phyloP scores from a whole-genome alignment of 83 land plant species.

The Isoetes engelmannii region DNA sequence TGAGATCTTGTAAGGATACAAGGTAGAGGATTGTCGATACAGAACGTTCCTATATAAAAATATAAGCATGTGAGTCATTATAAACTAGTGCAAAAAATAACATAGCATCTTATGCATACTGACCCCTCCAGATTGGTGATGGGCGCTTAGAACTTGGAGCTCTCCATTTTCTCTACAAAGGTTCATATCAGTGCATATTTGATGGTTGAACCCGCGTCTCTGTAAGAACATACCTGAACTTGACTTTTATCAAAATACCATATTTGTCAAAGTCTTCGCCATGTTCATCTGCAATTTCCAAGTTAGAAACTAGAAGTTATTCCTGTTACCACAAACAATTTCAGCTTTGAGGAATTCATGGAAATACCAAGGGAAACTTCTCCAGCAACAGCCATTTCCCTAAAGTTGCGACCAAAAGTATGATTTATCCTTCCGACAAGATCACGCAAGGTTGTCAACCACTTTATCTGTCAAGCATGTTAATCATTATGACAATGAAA shows the following conservation, averaged over 20 bases:
- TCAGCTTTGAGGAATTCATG: background rate
- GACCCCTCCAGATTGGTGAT: conserved; percentile 99
- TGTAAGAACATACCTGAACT: conserved; percentile 68
- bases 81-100: conserved; percentile 1
- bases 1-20: conserved; percentile 94
- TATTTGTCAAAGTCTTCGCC: conserved; percentile 68
- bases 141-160: conserved; percentile 93
- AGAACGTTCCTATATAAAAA: conserved; percentile 71
- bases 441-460: conserved; percentile 78
- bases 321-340: background rate
- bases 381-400: conserved; percentile 99
- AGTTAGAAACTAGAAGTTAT: background rate
- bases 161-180: conserved; percentile 74
- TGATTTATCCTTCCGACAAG: conserved; percentile 77
- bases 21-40: conserved; percentile 96
- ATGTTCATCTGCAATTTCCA: conserved; percentile 68
- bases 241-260: conserved; percentile 94
- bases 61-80: background rate
- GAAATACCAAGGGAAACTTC: conserved; percentile 79
- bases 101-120: background rate
- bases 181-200: background rate
- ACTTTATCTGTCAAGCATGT: conserved; percentile 44
- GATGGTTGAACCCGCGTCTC: background rate
- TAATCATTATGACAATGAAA: background rate
- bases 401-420: conserved; percentile 80